These are phyloP conservation scores for Kurtzmaniella quercitrusa DNA, from an alignment of 1,139 yeast genomes.

Conservation along the genomic window DNA sequence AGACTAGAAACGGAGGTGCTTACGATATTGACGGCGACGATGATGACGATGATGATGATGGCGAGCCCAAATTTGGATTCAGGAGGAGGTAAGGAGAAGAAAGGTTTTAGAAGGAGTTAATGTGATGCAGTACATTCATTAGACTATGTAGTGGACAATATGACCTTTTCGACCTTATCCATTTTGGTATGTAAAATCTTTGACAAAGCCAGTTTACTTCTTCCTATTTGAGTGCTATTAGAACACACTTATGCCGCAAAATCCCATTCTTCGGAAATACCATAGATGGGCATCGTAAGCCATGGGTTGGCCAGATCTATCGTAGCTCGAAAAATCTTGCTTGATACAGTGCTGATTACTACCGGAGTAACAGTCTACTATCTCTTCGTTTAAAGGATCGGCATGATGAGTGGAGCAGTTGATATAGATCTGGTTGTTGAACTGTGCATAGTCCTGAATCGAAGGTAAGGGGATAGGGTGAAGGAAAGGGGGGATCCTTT, in stretches of 20 bases:
- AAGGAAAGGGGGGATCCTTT: slow-evolving; percentile 4
- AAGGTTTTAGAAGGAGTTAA: too few species aligned
- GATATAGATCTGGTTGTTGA: slow-evolving; percentile 44
- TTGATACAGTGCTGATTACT: slow-evolving; percentile 36
- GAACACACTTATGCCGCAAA: slow-evolving; percentile 33
- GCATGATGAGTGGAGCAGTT: slow-evolving; percentile 28
- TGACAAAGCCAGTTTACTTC: too few species aligned
- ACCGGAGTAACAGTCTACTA: slow-evolving; percentile 28
- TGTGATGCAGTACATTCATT: too few species aligned
- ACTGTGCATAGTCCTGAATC: slow-evolving; percentile 31
- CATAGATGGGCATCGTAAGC: slow-evolving; percentile 41
- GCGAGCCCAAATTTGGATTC: slow-evolving; percentile 38
- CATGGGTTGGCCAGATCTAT: neutral
- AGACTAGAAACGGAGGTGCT: neutral
- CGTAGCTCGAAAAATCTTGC: slow-evolving; percentile 22
- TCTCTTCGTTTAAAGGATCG: slow-evolving; percentile 24
- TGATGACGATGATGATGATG: slow-evolving; percentile 32
- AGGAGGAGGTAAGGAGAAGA: slow-evolving; percentile 12
- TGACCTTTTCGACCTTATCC: too few species aligned
- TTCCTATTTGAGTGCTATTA: too few species aligned
- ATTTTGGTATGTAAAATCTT: too few species aligned
- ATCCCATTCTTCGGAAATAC: slow-evolving; percentile 45
- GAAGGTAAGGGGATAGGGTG: slow-evolving; percentile 5
- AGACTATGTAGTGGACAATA: too few species aligned
- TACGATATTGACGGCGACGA: slow-evolving; percentile 11